These are phyloP conservation scores for Xylaria castorea DNA, from an alignment of 495 filamentous ascomycete genomes.

Conservation along the genomic window DNA sequence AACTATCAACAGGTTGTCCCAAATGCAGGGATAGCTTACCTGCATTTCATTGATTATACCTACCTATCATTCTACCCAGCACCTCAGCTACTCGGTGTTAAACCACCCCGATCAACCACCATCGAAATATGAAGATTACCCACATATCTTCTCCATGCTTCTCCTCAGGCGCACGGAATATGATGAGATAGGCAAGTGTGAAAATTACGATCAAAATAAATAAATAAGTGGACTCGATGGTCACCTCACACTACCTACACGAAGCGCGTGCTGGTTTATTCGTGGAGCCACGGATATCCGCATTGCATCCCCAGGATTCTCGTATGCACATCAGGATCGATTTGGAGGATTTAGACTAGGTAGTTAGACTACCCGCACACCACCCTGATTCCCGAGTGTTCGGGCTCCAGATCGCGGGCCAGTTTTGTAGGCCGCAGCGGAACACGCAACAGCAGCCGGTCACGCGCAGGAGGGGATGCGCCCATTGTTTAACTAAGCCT, in stretches of 20 bases:
- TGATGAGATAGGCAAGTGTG: neutral
- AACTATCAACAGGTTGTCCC: neutral
- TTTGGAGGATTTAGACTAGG: neutral
- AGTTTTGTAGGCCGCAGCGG: slow-evolving; percentile 13
- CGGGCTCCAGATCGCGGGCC: slow-evolving; percentile 23
- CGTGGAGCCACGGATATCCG: slow-evolving; percentile 3
- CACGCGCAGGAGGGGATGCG: slow-evolving; percentile 13
- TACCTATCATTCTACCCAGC: neutral
- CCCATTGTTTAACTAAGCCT: slow-evolving; percentile 4
- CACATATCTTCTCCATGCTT: neutral
- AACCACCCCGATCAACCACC: neutral
- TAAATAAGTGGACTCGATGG: neutral
- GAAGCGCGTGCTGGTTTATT: neutral
- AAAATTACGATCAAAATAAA: neutral
- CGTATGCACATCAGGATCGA: slow-evolving; percentile 17
- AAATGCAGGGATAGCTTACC: neutral
- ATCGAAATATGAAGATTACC: too few relatives aligned
- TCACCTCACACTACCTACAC: slow-evolving; percentile 1
- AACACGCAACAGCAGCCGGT: slow-evolving; percentile 15
- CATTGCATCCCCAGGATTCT: neutral
- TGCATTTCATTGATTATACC: neutral
- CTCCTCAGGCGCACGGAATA: neutral
- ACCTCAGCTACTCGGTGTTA: neutral
- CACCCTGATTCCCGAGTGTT: slow-evolving; percentile 22
- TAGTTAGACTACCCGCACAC: slow-evolving; percentile 14